Percentiles rank a stretch among this genome's conserved stretches.
These are phyloP conservation scores for Phalaenopsis equestris DNA, from an alignment of 106 monocot genomes.

Conservation along the genomic window DNA sequence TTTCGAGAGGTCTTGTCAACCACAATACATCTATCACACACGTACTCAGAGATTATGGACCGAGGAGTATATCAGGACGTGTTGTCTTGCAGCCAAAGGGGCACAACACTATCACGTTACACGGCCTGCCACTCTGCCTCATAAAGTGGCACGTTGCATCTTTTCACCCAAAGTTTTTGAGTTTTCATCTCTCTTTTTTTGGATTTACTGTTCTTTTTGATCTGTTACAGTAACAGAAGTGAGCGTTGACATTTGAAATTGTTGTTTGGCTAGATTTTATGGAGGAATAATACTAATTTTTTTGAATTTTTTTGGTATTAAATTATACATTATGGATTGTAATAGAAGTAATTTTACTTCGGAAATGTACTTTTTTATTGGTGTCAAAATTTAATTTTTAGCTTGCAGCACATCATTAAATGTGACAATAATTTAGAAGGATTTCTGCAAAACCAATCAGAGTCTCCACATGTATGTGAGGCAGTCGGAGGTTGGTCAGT, in stretches of 20 bases:
- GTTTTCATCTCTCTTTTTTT: neutral
- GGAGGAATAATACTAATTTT: neutral
- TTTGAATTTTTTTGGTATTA: too few relatives aligned
- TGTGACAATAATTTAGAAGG: too few relatives aligned
- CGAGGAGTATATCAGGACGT: conserved; percentile 5
- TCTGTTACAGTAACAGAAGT: neutral
- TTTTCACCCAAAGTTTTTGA: neutral
- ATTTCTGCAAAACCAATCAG: too few relatives aligned
- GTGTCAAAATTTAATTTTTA: too few relatives aligned
- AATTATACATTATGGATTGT: too few relatives aligned
- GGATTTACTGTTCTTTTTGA: neutral
- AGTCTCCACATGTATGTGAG: too few relatives aligned
- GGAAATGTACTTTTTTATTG: too few relatives aligned
- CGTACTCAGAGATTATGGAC: conserved; percentile 5
- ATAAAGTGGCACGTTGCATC: neutral
- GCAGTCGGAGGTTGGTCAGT: too few relatives aligned
- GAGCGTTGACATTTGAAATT: neutral
- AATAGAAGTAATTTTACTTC: too few relatives aligned
- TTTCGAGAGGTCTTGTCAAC: conserved; percentile 12
- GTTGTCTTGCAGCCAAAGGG: neutral
- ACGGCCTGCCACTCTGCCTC: neutral
- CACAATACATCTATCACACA: neutral
- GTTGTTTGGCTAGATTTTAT: neutral
- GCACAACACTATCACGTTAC: neutral
- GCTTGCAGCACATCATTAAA: too few relatives aligned